phyloP scores from a whole-genome alignment of 1,284 basidiomycete species.

The Sporisorium iseilematis-ciliati region DNA sequence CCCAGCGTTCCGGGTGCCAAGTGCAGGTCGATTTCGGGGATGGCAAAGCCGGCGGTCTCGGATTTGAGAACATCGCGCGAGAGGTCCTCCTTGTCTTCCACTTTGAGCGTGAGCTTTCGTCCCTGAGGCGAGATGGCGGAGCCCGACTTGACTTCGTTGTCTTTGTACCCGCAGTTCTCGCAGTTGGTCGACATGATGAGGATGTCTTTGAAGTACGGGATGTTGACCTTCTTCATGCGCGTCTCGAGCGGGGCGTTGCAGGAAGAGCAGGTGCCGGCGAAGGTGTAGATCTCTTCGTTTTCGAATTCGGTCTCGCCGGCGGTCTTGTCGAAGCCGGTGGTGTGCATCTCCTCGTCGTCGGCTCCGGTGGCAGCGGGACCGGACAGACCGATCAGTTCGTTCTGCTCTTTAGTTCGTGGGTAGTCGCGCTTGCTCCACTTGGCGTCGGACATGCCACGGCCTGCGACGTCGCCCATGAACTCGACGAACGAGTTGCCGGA shows the following conservation, averaged over 20 bases:
- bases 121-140: constrained; percentile 86
- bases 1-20: constrained; percentile 94
- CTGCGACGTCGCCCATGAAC: constrained; percentile 60
- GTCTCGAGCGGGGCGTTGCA: constrained; percentile 88
- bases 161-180: constrained; percentile 91
- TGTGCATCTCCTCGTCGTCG: constrained; percentile 68
- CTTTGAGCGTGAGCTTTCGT: constrained; percentile 87
- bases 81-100: constrained; percentile 94
- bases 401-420: constrained; percentile 84
- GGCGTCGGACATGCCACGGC: constrained; percentile 78
- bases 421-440: constrained; percentile 95
- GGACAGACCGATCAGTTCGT: constrained; percentile 81
- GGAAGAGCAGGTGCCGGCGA: constrained; percentile 88
- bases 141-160: constrained; percentile 97
- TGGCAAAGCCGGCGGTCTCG: constrained; percentile 82
- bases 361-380: constrained; percentile 63
- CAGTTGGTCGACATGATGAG: constrained; percentile 99
- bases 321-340: constrained; percentile 63
- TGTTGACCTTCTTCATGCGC: constrained; percentile 94
- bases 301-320: constrained; percentile 70
- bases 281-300: constrained; percentile 88
- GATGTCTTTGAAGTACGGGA: constrained; percentile 99
- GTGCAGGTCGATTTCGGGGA: constrained; percentile 94
- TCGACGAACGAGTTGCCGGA: constrained; percentile 87
- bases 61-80: constrained; percentile 83